phyloP scores from a whole-genome alignment of 805 yeast species.

The Teunomyces kruisii region DNA sequence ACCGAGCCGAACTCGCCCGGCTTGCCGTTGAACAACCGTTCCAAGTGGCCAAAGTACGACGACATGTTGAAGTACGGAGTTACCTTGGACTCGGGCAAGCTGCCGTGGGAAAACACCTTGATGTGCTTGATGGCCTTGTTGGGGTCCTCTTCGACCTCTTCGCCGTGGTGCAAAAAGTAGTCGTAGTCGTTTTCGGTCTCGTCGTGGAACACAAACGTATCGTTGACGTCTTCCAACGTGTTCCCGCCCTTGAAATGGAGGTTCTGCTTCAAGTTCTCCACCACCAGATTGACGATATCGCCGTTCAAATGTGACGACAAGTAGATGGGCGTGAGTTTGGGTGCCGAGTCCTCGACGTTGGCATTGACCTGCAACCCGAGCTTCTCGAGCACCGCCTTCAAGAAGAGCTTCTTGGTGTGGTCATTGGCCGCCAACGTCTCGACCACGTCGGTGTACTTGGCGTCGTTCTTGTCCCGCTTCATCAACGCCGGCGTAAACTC shows the following conservation, averaged over 20 bases:
- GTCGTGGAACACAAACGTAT: constrained; percentile 52
- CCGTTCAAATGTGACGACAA: constrained; percentile 44
- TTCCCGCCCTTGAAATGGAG: constrained; percentile 30
- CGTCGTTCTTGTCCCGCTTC: constrained; percentile 32
- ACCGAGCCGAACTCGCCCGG: constrained; percentile 55
- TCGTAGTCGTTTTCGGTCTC: constrained; percentile 28
- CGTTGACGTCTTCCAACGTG: constrained; percentile 52
- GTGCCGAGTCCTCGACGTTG: constrained; percentile 46
- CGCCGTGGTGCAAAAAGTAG: constrained; percentile 11
- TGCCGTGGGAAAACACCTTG: constrained; percentile 41
- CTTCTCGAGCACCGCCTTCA: constrained; percentile 54
- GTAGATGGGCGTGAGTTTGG: constrained; percentile 67
- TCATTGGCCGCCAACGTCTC: constrained; percentile 46
- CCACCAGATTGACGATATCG: constrained; percentile 29
- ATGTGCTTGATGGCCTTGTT: constrained; percentile 56
- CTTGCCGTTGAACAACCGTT: constrained; percentile 18
- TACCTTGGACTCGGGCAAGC: constrained; percentile 47
- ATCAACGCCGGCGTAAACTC: constrained; percentile 67
- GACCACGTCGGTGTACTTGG: constrained; percentile 28
- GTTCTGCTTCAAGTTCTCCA: constrained; percentile 40
- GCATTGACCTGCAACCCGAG: constrained; percentile 72
- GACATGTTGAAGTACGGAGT: constrained; percentile 75
- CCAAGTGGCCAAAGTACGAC: constrained; percentile 50
- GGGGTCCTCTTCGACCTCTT: constrained; percentile 48
- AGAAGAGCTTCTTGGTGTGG: constrained; percentile 50